Evolutionary conservation across 2,329 filamentous ascomycete genomes (phyloP), one percentile per base, ranked within the genome.

Genomic region (Raffaelea arxii): DNA sequence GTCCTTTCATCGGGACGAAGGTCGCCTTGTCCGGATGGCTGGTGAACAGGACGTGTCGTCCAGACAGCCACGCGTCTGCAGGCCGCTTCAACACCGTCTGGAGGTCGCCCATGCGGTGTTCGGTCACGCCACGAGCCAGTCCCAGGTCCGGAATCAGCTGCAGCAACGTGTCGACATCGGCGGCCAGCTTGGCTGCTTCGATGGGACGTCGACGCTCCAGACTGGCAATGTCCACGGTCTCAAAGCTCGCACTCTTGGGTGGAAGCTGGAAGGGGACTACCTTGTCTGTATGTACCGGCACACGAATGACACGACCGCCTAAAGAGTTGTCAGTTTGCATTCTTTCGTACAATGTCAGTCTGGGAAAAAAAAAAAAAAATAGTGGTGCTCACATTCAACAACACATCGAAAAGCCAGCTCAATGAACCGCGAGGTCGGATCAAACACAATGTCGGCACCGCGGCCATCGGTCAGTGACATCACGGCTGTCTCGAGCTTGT

Each of bases 371-470:
- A 38, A 19, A 21, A 22, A 16, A 7, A 41, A 24, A 5, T 21
- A 21, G 5, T 10, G n/a, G 24, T 19, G 12, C 51, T 42, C 37
- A 53, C 53, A 46, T 7, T 56, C 55, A 25, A 51, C 47, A 22
- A 69, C 59, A 37, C 65, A 69, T 2, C 11, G 23, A 10, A 52
- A 47, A 1, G 44, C 63, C 4, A 55, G 47, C 3, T 62, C 58
- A 4, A 62, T 44, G 30, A 63, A 53, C 9, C 60, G 54, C 41
- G 64, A 63, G 0, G 70, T 67, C 0, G 71, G 61, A 50, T 73
- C 71, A 44, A 72, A 71, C 2, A 74, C 58, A 4, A 72, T 49
- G 39, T 75, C 66, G 2, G 72, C 63, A 11, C 65, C 64, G 3
- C 49, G 45, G 1, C 54, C 49, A 14, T 49, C 50, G 1, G 67